phyloP scores from a whole-genome alignment of 306 rosid species.

The Vigna mungo region DNA sequence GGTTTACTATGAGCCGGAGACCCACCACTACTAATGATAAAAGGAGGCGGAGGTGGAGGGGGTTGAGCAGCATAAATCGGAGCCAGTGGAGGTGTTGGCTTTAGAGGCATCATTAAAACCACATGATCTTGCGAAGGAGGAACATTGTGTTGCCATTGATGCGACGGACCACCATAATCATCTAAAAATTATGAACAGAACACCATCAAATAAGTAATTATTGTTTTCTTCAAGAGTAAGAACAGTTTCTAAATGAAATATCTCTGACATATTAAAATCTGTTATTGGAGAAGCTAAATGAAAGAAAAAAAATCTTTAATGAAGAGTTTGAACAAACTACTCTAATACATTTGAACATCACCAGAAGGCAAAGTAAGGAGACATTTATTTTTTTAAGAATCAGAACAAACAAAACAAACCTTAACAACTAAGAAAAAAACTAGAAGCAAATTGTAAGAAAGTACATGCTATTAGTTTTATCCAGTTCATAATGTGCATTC shows the following conservation, averaged over 20 bases:
- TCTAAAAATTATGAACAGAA: slow-evolving; percentile 52
- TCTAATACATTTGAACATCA: background rate
- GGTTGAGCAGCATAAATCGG: slow-evolving; percentile 47
- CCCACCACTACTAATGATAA: slow-evolving; percentile 80
- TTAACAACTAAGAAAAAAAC: slow-evolving; percentile 1
- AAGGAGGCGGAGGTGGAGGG: slow-evolving; percentile 56
- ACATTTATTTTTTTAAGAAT: background rate
- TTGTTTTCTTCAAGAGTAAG: background rate
- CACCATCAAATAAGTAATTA: background rate
- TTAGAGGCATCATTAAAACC: slow-evolving; percentile 54
- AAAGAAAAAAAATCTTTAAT: background rate
- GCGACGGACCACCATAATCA: slow-evolving; percentile 68
- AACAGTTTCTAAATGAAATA: background rate
- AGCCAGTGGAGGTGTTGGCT: slow-evolving; percentile 70
- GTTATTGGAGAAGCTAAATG: background rate
- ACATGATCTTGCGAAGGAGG: slow-evolving; percentile 67
- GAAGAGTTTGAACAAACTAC: background rate
- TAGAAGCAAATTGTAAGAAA: background rate
- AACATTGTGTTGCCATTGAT: slow-evolving; percentile 68
- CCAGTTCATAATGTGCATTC: background rate
- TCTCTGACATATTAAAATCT: background rate
- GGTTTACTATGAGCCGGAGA: slow-evolving; percentile 27
- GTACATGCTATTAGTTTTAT: background rate
- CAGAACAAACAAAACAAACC: slow-evolving; percentile 13
- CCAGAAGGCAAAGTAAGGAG: background rate